phyloP scores from a whole-genome alignment of 2,329 filamentous ascomycete species.

The Sclerotiophoma versabilis region DNA sequence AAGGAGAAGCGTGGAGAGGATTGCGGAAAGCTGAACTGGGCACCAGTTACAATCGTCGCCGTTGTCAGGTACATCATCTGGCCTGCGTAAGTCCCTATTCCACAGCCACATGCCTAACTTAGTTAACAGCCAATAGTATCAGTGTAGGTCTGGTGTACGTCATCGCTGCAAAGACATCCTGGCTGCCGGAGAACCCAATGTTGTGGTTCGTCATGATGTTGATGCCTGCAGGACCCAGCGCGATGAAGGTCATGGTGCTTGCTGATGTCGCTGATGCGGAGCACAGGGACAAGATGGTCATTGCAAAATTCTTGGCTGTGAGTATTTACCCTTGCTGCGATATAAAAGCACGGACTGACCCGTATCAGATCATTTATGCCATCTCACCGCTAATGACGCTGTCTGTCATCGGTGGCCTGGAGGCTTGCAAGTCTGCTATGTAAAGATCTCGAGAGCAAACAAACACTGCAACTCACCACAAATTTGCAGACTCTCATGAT shows the following conservation, averaged over 20 bases:
- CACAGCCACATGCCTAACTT: no score
- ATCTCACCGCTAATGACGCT: slow-evolving; percentile 55
- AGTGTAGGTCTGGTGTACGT: slow-evolving; percentile 64
- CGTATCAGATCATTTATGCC: slow-evolving; percentile 50
- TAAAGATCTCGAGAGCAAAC: no score
- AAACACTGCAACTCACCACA: no score
- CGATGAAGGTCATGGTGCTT: slow-evolving; percentile 61
- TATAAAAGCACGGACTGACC: neutral
- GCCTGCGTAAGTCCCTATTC: slow-evolving; percentile 52
- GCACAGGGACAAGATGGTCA: slow-evolving; percentile 59
- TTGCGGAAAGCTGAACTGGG: slow-evolving; percentile 56
- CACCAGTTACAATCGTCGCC: slow-evolving; percentile 60
- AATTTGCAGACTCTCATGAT: no score
- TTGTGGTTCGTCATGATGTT: slow-evolving; percentile 71
- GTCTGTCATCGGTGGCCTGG: slow-evolving; percentile 53
- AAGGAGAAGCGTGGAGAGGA: slow-evolving; percentile 55
- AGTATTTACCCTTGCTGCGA: slow-evolving; percentile 14
- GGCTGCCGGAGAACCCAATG: slow-evolving; percentile 66
- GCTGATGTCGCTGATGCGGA: slow-evolving; percentile 57
- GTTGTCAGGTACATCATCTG: slow-evolving; percentile 67
- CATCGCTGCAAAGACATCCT: slow-evolving; percentile 60
- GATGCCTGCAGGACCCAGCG: slow-evolving; percentile 64
- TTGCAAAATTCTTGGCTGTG: slow-evolving; percentile 61
- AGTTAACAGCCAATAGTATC: slow-evolving; percentile 34
- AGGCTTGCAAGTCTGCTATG: slow-evolving; percentile 49